Conservation (phyloP, 352 stramenopile genomes). For the Pythium phragmitis region DNA sequence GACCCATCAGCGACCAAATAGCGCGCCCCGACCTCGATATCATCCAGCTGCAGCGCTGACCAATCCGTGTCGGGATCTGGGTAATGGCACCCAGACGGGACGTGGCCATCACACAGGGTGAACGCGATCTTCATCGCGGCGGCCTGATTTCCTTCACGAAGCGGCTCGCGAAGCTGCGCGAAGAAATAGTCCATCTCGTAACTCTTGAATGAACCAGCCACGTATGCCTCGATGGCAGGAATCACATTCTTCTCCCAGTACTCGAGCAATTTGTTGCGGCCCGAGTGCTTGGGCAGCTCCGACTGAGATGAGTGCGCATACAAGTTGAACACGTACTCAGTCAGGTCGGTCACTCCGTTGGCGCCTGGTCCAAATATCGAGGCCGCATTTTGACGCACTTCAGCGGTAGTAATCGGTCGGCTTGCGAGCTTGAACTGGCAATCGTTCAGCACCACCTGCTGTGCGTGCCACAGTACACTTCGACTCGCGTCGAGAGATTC, state of each 20-base stretch:
- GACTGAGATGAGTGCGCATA: conserved; percentile 62
- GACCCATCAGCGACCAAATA: conserved; percentile 41
- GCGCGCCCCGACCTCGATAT: conserved; percentile 59
- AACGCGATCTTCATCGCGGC: conserved; percentile 80
- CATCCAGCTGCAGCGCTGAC: conserved; percentile 72
- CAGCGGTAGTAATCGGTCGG: conserved; percentile 40
- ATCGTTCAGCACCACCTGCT: conserved; percentile 42
- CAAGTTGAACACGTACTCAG: conserved; percentile 70
- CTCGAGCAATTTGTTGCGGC: conserved; percentile 78
- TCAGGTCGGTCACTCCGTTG: conserved; percentile 26
- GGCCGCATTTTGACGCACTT: conserved; percentile 36
- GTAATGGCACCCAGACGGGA: conserved; percentile 75
- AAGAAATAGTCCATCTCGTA: conserved; percentile 90
- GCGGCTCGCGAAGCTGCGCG: conserved; percentile 68
- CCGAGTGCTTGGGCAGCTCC: conserved; percentile 66
- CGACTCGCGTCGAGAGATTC: conserved; percentile 26
- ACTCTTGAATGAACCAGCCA: conserved; percentile 79
- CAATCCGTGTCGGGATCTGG: conserved; percentile 80
- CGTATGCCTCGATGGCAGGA: conserved; percentile 78
- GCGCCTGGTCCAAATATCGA: conserved; percentile 28
- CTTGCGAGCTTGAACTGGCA: conserved; percentile 45
- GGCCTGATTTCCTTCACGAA: conserved; percentile 71
- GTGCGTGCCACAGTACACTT: conserved; percentile 35
- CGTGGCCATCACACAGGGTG: conserved; percentile 76
- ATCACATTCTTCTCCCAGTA: conserved; percentile 88